Evolutionary conservation across 768 basidiomycete genomes (phyloP).

Genomic region (Termitomyces heimii): DNA sequence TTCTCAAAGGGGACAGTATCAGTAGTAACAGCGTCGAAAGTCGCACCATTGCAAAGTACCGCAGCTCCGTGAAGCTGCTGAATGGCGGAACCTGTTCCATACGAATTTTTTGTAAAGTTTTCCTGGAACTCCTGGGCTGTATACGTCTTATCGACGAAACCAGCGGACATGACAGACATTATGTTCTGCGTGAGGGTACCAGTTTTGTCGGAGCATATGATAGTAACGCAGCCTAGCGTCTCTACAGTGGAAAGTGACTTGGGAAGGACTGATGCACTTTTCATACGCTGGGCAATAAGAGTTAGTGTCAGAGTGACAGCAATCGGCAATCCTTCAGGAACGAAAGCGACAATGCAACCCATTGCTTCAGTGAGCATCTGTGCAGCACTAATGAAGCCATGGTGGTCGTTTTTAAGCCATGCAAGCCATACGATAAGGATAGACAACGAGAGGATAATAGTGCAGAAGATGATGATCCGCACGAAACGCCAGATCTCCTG

Average conservation of each 20-base stretch:
- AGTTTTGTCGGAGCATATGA: conserved; percentile 51
- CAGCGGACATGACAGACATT: conserved; percentile 49
- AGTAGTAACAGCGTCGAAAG: conserved; percentile 30
- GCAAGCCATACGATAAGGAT: conserved; percentile 38
- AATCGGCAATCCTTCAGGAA: conserved; percentile 48
- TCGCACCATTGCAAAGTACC: conserved; percentile 54
- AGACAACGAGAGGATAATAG: conserved; percentile 31
- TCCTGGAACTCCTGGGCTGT: conserved; percentile 18
- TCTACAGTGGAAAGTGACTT: conserved; percentile 62
- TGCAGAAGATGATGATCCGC: conserved; percentile 41
- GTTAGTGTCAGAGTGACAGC: conserved; percentile 47
- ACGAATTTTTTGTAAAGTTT: neutral
- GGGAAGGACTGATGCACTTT: conserved; percentile 10
- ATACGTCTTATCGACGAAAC: conserved; percentile 28
- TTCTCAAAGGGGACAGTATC: conserved; percentile 23
- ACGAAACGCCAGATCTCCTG: conserved; percentile 46
- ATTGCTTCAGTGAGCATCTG: conserved; percentile 51
- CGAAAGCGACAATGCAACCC: conserved; percentile 32
- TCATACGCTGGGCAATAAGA: conserved; percentile 14
- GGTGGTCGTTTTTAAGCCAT: conserved; percentile 36
- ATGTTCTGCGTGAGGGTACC: conserved; percentile 56
- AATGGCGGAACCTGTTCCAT: neutral
- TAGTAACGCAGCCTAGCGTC: conserved; percentile 57
- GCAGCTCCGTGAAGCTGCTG: conserved; percentile 27
- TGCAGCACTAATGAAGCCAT: conserved; percentile 42